A percentile compares a stretch with the other conserved stretches of the same genome.
Evolutionary conservation across 495 filamentous ascomycete genomes (phyloP).

Genomic region (Lichenothelia convexa): DNA sequence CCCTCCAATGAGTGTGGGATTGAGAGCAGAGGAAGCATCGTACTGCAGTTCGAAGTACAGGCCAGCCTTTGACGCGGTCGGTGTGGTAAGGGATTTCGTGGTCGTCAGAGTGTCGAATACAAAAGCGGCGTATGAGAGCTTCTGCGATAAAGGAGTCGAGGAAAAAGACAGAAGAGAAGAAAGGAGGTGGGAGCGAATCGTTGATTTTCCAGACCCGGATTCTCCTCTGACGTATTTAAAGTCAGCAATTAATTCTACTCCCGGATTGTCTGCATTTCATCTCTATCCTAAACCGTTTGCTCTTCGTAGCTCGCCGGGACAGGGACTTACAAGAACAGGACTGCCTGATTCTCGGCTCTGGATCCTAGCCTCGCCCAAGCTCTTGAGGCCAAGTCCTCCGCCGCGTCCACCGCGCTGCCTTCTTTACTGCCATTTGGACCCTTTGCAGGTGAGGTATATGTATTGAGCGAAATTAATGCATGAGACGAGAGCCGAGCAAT

Average conservation of each 20-base stretch:
- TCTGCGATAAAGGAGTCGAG: constrained; percentile 78
- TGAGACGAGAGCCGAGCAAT: constrained; percentile 79
- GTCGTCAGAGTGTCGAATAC: constrained; percentile 91
- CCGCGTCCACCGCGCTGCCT: constrained; percentile 70
- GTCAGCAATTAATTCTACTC: background rate
- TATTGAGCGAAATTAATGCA: constrained; percentile 79
- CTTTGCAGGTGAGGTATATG: constrained; percentile 70
- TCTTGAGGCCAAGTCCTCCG: constrained; percentile 72
- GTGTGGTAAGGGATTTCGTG: constrained; percentile 91
- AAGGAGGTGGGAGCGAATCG: constrained; percentile 71
- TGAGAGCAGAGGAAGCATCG: constrained; percentile 64
- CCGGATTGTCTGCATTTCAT: background rate
- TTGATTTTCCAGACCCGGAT: constrained; percentile 90
- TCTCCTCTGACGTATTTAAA: constrained; percentile 46
- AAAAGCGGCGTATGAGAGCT: constrained; percentile 82
- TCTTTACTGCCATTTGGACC: constrained; percentile 77
- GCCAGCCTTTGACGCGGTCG: constrained; percentile 86
- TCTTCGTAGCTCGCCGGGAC: background rate
- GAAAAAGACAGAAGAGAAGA: constrained; percentile 71
- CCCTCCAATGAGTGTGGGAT: constrained; percentile 72
- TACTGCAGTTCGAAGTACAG: constrained; percentile 94
- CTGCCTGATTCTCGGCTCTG: constrained; percentile 77
- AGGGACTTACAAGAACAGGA: constrained; percentile 71
- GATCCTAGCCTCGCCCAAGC: constrained; percentile 74
- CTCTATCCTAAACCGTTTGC: background rate